Percentiles rank a stretch among this genome's conserved stretches.
phyloP scores from a whole-genome alignment of 257 asterid species.

The Solanum tarapatanum region DNA sequence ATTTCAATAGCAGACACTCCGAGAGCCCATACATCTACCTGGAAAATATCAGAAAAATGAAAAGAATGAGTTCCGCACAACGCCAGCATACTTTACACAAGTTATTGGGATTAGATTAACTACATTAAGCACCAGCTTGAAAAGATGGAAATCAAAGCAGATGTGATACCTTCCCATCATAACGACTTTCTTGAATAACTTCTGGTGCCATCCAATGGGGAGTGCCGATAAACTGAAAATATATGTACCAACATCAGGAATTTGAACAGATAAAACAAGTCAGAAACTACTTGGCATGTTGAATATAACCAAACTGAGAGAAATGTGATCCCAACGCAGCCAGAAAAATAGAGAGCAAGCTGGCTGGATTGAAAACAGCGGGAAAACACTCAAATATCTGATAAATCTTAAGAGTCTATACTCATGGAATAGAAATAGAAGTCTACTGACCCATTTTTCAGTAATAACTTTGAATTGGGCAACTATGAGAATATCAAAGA shows the following conservation, averaged over 20 bases:
- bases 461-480: background rate
- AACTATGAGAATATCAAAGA: background rate
- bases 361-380: background rate
- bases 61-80: background rate
- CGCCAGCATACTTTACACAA: background rate
- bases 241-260: slow-evolving; percentile 3
- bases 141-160: background rate
- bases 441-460: background rate
- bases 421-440: background rate
- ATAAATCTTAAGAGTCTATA: background rate
- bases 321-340: background rate
- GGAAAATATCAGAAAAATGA: slow-evolving; percentile 8
- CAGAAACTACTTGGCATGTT: background rate
- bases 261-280: background rate
- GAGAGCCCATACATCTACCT: slow-evolving; percentile 99
- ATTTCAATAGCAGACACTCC: slow-evolving; percentile 99
- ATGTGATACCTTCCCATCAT: slow-evolving; percentile 79
- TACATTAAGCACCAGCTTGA: background rate
- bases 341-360: background rate
- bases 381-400: background rate
- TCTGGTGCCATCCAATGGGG: slow-evolving; percentile 99
- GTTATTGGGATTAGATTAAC: background rate
- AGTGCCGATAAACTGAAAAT: slow-evolving; percentile 86
- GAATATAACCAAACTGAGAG: background rate
- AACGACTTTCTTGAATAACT: slow-evolving; percentile 99